These are phyloP conservation scores for Berberis thunbergii DNA, from an alignment of 164 flowering plant genomes.

Conservation along the genomic window DNA sequence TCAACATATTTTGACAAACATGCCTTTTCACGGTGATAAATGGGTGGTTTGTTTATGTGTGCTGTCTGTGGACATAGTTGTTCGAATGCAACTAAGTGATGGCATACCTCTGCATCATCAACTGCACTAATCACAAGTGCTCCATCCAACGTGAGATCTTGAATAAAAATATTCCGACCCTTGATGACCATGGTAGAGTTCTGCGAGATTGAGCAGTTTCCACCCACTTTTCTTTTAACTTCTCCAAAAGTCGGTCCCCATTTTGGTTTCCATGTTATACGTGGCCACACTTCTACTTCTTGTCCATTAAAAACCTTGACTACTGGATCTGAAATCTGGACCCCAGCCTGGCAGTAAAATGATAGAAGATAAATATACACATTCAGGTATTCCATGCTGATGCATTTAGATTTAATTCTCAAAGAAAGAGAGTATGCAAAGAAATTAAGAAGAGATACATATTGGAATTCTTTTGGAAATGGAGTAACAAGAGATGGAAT, in stretches of 20 bases:
- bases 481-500: background rate
- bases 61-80: too few relatives aligned
- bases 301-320: slow-evolving; percentile 71
- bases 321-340: slow-evolving; percentile 59
- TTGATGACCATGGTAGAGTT: slow-evolving; percentile 64
- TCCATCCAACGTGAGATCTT: slow-evolving; percentile 78
- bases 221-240: slow-evolving; percentile 54
- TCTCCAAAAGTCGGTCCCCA: slow-evolving; percentile 80
- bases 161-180: slow-evolving; percentile 44
- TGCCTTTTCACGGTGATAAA: too few relatives aligned
- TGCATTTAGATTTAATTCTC: background rate
- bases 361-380: background rate
- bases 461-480: background rate
- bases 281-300: slow-evolving; percentile 97
- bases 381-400: background rate
- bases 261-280: slow-evolving; percentile 73
- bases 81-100: background rate
- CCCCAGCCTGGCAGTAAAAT: slow-evolving; percentile 58
- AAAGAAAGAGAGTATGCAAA: background rate
- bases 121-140: slow-evolving; percentile 54
- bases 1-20: too few relatives aligned
- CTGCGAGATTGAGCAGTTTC: slow-evolving; percentile 61
- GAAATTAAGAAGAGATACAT: background rate
- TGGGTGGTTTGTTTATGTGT: too few relatives aligned
- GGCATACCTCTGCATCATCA: slow-evolving; percentile 69